Evolutionary conservation across 2,329 filamentous ascomycete species (phyloP).

Genomic region (Aspergillus chevalieri): DNA sequence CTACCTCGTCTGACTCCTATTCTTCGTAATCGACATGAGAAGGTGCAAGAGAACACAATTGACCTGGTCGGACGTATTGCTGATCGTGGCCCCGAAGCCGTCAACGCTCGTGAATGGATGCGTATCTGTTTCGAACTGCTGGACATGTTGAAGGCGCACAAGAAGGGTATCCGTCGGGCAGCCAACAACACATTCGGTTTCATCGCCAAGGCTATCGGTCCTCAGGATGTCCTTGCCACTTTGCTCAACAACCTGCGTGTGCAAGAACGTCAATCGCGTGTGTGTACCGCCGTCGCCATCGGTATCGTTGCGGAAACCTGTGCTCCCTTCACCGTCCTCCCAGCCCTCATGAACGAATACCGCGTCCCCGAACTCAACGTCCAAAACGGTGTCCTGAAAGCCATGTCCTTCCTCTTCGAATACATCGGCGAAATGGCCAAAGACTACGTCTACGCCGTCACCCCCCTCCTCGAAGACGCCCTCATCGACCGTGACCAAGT

Average conservation of each 20-base stretch:
- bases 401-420: slow-evolving; percentile 93
- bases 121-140: slow-evolving; percentile 97
- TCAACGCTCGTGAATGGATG: slow-evolving; percentile 99
- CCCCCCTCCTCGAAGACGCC: slow-evolving; percentile 89
- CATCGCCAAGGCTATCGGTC: slow-evolving; percentile 97
- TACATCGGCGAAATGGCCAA: slow-evolving; percentile 99
- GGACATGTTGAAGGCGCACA: slow-evolving; percentile 99
- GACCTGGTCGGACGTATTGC: slow-evolving; percentile 97
- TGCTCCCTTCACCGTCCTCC: slow-evolving; percentile 96
- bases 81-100: slow-evolving; percentile 90
- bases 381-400: slow-evolving; percentile 96
- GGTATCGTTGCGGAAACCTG: slow-evolving; percentile 98
- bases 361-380: slow-evolving; percentile 97
- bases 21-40: slow-evolving; percentile 94
- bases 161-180: slow-evolving; percentile 95
- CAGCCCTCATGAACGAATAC: slow-evolving; percentile 98
- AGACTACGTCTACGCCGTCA: slow-evolving; percentile 98
- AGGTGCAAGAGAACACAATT: slow-evolving; percentile 98
- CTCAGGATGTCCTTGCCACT: slow-evolving; percentile 92
- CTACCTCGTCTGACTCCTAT: slow-evolving; percentile 95
- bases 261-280: slow-evolving; percentile 94
- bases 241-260: slow-evolving; percentile 94
- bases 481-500: slow-evolving; percentile 97
- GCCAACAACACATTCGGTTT: slow-evolving; percentile 99
- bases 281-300: slow-evolving; percentile 97